Base-by-base conservation (phyloP, 2,329 filamentous ascomycete species). In the Pseudocercospora fuligena region DNA sequence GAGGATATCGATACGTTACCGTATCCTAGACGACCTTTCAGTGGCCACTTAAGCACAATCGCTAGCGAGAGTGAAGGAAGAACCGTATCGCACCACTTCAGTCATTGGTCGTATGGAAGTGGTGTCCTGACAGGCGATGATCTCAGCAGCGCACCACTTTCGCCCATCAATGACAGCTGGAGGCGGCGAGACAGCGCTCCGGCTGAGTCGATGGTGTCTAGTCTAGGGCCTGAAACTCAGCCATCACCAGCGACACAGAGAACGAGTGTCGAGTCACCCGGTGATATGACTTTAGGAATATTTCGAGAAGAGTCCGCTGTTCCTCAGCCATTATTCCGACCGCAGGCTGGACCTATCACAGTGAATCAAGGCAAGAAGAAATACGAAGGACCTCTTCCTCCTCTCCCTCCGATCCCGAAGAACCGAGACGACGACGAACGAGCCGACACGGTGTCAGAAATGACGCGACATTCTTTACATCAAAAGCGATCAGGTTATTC, bases 11-110 rank as follows among this genome's bases (percentile, higher is more conserved):
- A 77, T 65, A 69, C 70, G 8, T 64, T 72, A 23, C 75, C 75
- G 21, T 77, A 72, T 60, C 74, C 73, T 19, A 71, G 74, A 53
- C 67, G 74, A 12, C 74, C 68, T 5, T 76, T 75, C 68, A 74
- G 69, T 65, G 73, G 72, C 59, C 72, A 77, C 61, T 70, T 79
- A 43, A 78, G 77, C 49, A 79, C 77, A 4, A 79, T 79, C 58
- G 75, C 75, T 8, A 78, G 77, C 66, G 75, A 76, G 61, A 78
- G 76, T 58, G 75, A 75, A 51, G 64, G 73, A 54, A 59, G 73
- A 59, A 68, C 64, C 14, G 69, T 66, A 29, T 75, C 72, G 60
- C 73, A 70, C 27, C 73, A 75, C 46, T 65, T 75, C 49, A 77
- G 75, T 57, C 74, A 77, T 53, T 77, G 77, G 66, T 77, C 75